Conservation (phyloP, 805 yeast species). For the Saccharomycopsis lassenensis region DNA sequence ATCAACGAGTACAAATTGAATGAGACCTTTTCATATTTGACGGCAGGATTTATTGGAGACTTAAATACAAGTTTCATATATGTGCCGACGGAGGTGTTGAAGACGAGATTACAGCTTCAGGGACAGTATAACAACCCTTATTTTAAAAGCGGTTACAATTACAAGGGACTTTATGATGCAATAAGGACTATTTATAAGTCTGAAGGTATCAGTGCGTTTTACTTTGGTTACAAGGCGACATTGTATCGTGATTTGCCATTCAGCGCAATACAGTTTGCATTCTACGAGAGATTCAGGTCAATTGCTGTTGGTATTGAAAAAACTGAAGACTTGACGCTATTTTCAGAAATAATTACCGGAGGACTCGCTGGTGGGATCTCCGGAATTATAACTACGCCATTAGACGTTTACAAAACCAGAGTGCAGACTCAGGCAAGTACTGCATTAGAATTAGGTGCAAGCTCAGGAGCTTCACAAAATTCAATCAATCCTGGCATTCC, state of each 20-base stretch:
- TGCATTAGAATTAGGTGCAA: constrained; percentile 11
- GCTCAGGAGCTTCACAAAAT: background rate
- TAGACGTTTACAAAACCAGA: constrained; percentile 73
- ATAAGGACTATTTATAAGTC: constrained; percentile 43
- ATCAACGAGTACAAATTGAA: constrained; percentile 53
- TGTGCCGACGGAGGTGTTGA: constrained; percentile 91
- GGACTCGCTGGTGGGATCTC: constrained; percentile 84
- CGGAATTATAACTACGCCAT: constrained; percentile 71
- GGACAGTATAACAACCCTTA: constrained; percentile 74
- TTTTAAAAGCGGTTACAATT: constrained; percentile 80
- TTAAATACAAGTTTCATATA: constrained; percentile 77
- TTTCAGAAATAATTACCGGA: constrained; percentile 70
- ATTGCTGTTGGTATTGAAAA: constrained; percentile 39
- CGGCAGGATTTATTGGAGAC: constrained; percentile 88
- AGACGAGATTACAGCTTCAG: constrained; percentile 87
- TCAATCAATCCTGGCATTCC: no score
- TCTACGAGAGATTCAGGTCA: constrained; percentile 74
- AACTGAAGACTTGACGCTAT: constrained; percentile 46
- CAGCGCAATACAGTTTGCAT: constrained; percentile 91
- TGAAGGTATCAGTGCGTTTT: constrained; percentile 71
- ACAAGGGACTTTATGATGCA: constrained; percentile 63
- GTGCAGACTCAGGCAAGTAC: constrained; percentile 68
- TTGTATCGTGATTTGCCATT: constrained; percentile 88
- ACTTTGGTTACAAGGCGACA: constrained; percentile 92
- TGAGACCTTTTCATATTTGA: constrained; percentile 69